Evolutionary conservation across 1,284 basidiomycete species (phyloP).

Genomic region (Irpex sp.): DNA sequence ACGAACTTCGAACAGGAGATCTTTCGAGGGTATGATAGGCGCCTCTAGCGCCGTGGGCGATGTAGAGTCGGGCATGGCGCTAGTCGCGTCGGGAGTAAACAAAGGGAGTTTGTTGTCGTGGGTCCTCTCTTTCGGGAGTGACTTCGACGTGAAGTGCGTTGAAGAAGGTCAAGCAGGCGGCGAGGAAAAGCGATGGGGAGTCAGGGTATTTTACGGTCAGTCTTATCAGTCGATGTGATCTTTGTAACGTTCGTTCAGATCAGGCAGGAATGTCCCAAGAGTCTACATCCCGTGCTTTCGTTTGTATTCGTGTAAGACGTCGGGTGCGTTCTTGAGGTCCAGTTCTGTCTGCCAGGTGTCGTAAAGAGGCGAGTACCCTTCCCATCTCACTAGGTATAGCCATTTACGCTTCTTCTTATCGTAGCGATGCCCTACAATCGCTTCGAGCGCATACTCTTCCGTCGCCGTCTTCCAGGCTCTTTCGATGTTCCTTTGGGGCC

Average conservation of each 20-base stretch:
- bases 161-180: no score
- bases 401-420: not conserved
- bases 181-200: no score
- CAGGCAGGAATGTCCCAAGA: not conserved
- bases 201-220: not conserved
- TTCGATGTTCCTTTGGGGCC: slow-evolving; percentile 4
- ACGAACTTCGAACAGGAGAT: no score
- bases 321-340: not conserved
- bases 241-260: not conserved
- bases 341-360: not conserved
- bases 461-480: not conserved
- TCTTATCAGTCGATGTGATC: not conserved
- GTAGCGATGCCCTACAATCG: slow-evolving; percentile 12
- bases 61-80: no score
- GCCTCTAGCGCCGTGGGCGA: not conserved
- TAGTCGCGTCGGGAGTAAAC: not conserved
- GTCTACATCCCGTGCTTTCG: not conserved
- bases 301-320: not conserved
- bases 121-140: not conserved
- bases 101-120: not conserved
- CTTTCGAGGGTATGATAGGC: not conserved
- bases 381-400: slow-evolving; percentile 17
- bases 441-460: slow-evolving; percentile 19
- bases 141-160: not conserved
- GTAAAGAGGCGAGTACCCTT: slow-evolving; percentile 15